phyloP scores from a whole-genome alignment of 352 stramenopile species.

The Globisporangium paroecandrum region DNA sequence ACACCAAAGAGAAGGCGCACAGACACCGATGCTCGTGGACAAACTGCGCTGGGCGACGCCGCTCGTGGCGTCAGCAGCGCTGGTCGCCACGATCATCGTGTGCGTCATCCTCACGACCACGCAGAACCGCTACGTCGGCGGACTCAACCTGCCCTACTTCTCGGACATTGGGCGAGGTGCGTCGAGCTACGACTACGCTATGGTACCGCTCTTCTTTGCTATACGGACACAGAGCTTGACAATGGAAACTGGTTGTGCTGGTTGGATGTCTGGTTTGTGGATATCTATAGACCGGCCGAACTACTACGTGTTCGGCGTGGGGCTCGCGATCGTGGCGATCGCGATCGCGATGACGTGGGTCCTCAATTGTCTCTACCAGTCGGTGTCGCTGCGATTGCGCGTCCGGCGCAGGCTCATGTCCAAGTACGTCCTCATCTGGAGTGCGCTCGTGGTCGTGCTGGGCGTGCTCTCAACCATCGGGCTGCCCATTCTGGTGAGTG shows the following conservation, averaged over 20 bases:
- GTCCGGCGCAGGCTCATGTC: slow-evolving; percentile 25
- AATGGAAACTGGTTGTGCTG: neutral
- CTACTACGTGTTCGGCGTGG: slow-evolving; percentile 43
- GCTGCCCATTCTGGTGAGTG: slow-evolving; percentile 36
- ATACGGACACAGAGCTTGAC: neutral
- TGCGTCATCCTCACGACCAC: slow-evolving; percentile 41
- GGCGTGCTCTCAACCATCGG: slow-evolving; percentile 39
- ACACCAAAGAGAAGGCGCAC: neutral
- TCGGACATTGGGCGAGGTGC: slow-evolving; percentile 50
- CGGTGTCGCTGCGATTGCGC: slow-evolving; percentile 20
- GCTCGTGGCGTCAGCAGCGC: slow-evolving; percentile 31
- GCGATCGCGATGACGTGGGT: slow-evolving; percentile 43
- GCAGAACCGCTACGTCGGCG: slow-evolving; percentile 41
- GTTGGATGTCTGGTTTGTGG: neutral
- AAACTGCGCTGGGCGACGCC: slow-evolving; percentile 17
- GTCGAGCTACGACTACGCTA: neutral
- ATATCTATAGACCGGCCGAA: slow-evolving; percentile 25
- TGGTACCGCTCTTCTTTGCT: neutral
- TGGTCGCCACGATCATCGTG: slow-evolving; percentile 40
- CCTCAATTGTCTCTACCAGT: slow-evolving; percentile 47
- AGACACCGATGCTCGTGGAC: neutral
- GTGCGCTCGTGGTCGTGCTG: slow-evolving; percentile 20
- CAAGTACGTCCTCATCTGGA: slow-evolving; percentile 8
- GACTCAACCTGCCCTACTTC: slow-evolving; percentile 53
- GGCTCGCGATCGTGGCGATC: slow-evolving; percentile 33